Percentiles rank a stretch among this genome's conserved stretches.
phyloP scores from a whole-genome alignment of 2,329 filamentous ascomycete genomes.

The Zelopaecilomyces penicillatus region DNA sequence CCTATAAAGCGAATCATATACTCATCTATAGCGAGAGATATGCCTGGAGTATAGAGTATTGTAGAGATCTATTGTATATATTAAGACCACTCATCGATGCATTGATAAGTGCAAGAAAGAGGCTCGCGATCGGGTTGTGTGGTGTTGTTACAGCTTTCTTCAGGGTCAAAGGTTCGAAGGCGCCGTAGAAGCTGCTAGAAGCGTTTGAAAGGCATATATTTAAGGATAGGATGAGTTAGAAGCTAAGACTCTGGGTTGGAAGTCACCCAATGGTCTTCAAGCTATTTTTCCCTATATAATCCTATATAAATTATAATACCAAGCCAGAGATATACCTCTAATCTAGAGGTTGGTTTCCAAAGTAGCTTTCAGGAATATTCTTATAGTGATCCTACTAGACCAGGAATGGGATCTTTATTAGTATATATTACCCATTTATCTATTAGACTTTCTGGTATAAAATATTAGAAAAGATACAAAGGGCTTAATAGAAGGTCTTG shows the following conservation, averaged over 20 bases:
- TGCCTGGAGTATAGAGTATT: neutral
- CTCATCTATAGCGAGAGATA: slow-evolving; percentile 6
- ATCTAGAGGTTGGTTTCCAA: too few species aligned
- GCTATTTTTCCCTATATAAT: slow-evolving; percentile 7
- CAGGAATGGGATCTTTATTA: too few species aligned
- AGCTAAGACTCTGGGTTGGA: neutral
- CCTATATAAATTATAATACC: too few species aligned
- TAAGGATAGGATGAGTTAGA: slow-evolving; percentile 2
- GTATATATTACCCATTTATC: too few species aligned
- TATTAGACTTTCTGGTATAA: too few species aligned
- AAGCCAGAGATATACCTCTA: too few species aligned
- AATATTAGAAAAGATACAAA: too few species aligned
- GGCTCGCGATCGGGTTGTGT: neutral
- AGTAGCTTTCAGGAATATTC: too few species aligned
- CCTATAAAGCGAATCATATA: slow-evolving; percentile 1
- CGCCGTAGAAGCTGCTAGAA: slow-evolving; percentile 6
- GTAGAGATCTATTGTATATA: slow-evolving; percentile 2
- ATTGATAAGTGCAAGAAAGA: neutral
- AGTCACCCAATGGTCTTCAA: slow-evolving; percentile 8
- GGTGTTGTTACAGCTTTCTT: too few species aligned
- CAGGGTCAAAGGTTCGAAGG: slow-evolving; percentile 2
- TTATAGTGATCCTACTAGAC: too few species aligned
- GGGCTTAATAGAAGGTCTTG: too few species aligned
- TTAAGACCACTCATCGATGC: slow-evolving; percentile 4
- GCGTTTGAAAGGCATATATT: slow-evolving; percentile 9